These are phyloP conservation scores for Nelumbo lutea DNA, from an alignment of 164 flowering plant genomes.

Conservation along the genomic window DNA sequence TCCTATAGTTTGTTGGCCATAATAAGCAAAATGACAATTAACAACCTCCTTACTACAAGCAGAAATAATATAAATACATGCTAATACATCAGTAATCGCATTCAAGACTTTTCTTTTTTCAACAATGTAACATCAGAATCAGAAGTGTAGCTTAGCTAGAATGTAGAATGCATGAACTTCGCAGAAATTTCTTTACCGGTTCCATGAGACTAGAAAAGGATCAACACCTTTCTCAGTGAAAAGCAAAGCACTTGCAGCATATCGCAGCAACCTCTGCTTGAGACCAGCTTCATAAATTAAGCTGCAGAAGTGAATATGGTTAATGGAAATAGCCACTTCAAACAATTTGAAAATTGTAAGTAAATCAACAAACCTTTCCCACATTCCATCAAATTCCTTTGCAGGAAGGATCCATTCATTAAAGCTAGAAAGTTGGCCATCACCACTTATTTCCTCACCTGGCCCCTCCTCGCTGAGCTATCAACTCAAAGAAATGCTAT, in stretches of 20 bases:
- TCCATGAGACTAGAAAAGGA: conserved; percentile 94
- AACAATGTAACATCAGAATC: neutral
- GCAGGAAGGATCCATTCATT: conserved; percentile 98
- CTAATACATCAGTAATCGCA: no score
- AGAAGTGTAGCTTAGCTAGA: neutral
- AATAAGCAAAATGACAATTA: no score
- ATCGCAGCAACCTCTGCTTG: conserved; percentile 82
- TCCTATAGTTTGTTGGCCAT: no score
- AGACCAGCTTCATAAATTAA: conserved; percentile 91
- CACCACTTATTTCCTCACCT: conserved; percentile 78
- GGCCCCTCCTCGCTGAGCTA: conserved; percentile 99
- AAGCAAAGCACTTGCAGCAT: conserved; percentile 92
- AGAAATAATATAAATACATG: no score
- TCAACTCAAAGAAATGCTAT: conserved; percentile 12
- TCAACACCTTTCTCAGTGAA: conserved; percentile 91
- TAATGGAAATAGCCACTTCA: neutral
- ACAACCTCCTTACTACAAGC: no score
- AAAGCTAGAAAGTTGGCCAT: conserved; percentile 80
- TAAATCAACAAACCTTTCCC: conserved; percentile 75
- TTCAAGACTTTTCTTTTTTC: neutral
- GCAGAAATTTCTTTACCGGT: conserved; percentile 51
- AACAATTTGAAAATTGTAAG: neutral
- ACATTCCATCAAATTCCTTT: conserved; percentile 98
- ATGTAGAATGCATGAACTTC: no score
- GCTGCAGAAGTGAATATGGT: conserved; percentile 40